These are phyloP conservation scores for Magnolia officinalis DNA, from an alignment of 164 flowering plant species.

Conservation along the genomic window DNA sequence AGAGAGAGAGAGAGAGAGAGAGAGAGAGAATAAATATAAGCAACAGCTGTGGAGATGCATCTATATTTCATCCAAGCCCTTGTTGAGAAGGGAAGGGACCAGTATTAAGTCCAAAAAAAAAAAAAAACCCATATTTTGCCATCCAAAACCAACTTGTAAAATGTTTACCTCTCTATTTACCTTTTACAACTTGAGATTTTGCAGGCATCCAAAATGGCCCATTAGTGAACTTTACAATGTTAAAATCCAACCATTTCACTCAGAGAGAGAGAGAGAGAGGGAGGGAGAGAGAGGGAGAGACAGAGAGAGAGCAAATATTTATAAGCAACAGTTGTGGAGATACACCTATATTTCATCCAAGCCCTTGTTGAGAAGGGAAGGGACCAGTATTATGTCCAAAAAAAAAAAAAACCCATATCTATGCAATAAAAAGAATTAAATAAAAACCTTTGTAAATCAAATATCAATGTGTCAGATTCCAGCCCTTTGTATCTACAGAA, in stretches of 20 bases:
- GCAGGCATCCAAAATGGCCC: no score
- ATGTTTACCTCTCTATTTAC: no score
- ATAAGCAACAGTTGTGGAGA: no score
- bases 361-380: slow-evolving; percentile 3
- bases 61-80: neutral
- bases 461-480: slow-evolving; percentile 5
- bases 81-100: neutral
- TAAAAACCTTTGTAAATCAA: neutral
- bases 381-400: neutral
- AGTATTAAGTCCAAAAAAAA: neutral
- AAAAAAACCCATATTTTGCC: neutral
- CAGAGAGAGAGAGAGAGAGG: no score
- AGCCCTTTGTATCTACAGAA: slow-evolving; percentile 2
- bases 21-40: no score
- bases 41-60: no score
- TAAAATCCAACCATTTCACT: no score
- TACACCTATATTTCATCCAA: neutral
- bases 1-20: no score
- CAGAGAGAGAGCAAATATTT: no score
- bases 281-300: no score
- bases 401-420: neutral
- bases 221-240: no score
- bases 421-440: neutral
- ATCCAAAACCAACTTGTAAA: neutral
- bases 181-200: no score